A percentile compares a stretch with the other conserved stretches of the same genome.
These are phyloP conservation scores for Volvox carteri DNA, from an alignment of 163 green algal species.

Conservation along the genomic window DNA sequence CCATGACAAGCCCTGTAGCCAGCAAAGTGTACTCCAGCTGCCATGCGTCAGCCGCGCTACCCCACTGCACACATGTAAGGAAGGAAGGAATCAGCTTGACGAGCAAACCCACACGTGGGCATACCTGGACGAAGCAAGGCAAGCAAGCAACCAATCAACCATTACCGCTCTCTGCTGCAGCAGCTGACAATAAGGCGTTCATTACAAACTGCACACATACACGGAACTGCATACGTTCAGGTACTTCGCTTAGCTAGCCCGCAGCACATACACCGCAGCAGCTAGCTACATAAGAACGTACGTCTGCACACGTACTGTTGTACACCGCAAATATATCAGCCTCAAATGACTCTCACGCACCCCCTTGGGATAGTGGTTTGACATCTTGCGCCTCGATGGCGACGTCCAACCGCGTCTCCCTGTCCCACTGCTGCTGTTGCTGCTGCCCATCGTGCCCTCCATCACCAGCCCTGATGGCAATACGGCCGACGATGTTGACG, in stretches of 20 bases:
- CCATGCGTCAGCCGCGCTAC: background rate
- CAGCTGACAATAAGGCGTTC: background rate
- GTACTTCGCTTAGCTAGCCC: too few relatives aligned
- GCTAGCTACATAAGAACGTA: too few relatives aligned
- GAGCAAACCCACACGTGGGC: background rate
- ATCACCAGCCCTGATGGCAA: background rate
- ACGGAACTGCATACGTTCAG: too few relatives aligned
- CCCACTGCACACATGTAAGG: background rate
- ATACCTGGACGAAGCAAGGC: background rate
- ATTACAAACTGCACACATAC: too few relatives aligned
- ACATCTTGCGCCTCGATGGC: background rate
- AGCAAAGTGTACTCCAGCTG: background rate
- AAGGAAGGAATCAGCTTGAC: background rate
- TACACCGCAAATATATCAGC: background rate
- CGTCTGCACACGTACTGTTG: too few relatives aligned
- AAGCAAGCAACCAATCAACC: background rate
- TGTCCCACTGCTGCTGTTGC: background rate
- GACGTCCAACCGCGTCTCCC: background rate
- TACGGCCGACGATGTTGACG: background rate
- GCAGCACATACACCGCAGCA: too few relatives aligned
- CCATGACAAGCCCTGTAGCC: slow-evolving; percentile 8
- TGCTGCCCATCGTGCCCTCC: background rate
- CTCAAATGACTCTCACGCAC: background rate
- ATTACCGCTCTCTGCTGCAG: background rate
- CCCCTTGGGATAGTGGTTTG: background rate